Evolutionary conservation across 257 asterid species (phyloP), one percentile per base, ranked within the genome.

Genomic region (Primulina tabacum): DNA sequence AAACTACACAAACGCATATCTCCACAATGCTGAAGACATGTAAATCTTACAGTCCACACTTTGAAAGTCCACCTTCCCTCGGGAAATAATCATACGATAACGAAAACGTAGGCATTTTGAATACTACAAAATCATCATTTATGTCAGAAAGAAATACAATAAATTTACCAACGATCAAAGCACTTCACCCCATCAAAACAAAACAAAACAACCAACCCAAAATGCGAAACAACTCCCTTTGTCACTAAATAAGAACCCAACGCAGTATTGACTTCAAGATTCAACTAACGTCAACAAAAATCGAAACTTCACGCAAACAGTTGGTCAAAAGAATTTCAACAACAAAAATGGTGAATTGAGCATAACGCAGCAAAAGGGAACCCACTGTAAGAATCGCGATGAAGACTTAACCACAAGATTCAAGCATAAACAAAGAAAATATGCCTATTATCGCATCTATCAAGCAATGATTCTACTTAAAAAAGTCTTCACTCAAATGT

Each of bases 191-290:
- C 34, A 59, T 17, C 67, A 37, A 37, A 28, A 66, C 64, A 18
- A 30, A 14, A 72, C 12, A 57, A n/a, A 62, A 60, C 60, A 50
- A 62, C 30, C 17, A 58, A 70, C 1, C 57, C 53, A 21, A 69
- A 65, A 28, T 35, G 40, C 52, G 17, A 65, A 26, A 55, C 63
- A 17, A 58, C 24, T 24, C 35, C 69, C 73, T 18, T 29, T 60
- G 33, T 47, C 37, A 66, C 64, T 33, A 71, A 28, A 74, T 14
- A n/a, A 74, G 28, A 82, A 66, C 81, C 79, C 79, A 72, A 32
- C 62, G 67, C 30, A 72, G 33, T 20, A 28, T 70, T 52, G 62
- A 73, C 66, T 58, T 52, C 69, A 60, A 69, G 77, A 65, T 59
- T 76, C 78, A 71, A 34, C 16, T 28, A 62, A 17, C 63, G 6